Evolutionary conservation across 768 basidiomycete genomes (phyloP).

Genomic region (Boletus pseudo-olivaceus): DNA sequence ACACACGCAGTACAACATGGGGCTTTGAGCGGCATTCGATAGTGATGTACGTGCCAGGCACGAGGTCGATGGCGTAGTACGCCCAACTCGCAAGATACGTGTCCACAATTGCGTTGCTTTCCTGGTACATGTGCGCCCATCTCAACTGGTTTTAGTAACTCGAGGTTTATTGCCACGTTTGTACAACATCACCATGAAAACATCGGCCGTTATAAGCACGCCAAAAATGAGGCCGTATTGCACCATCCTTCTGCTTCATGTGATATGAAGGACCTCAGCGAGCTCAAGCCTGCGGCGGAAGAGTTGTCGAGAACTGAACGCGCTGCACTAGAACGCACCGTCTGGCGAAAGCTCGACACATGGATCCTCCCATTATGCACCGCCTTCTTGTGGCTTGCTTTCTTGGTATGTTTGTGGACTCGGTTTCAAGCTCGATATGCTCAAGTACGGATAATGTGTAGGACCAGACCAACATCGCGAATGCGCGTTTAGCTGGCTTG

Average conservation of each 20-base stretch:
- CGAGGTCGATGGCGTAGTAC: not conserved
- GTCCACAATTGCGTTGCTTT: not conserved
- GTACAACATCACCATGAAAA: too few species aligned
- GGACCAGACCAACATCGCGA: slow-evolving; percentile 49
- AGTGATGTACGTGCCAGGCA: not conserved
- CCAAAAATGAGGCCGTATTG: too few species aligned
- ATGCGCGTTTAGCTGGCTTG: slow-evolving; percentile 59
- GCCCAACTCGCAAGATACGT: not conserved
- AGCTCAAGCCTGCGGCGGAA: not conserved
- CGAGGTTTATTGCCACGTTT: too few species aligned
- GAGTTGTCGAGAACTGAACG: slow-evolving; percentile 8
- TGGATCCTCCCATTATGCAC: slow-evolving; percentile 48
- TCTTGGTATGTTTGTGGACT: slow-evolving; percentile 38
- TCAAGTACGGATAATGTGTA: not conserved
- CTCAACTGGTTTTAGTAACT: too few species aligned
- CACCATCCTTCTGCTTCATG: not conserved
- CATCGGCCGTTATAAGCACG: too few species aligned
- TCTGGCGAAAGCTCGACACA: slow-evolving; percentile 50
- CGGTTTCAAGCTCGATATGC: not conserved
- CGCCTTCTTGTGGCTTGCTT: slow-evolving; percentile 48
- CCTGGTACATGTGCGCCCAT: not conserved
- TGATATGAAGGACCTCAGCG: not conserved
- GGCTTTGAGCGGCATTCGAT: not conserved
- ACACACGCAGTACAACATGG: not conserved
- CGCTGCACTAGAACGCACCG: slow-evolving; percentile 32